Evolutionary conservation across 2,329 filamentous ascomycete species (phyloP).

Genomic region (Curvularia sp.): DNA sequence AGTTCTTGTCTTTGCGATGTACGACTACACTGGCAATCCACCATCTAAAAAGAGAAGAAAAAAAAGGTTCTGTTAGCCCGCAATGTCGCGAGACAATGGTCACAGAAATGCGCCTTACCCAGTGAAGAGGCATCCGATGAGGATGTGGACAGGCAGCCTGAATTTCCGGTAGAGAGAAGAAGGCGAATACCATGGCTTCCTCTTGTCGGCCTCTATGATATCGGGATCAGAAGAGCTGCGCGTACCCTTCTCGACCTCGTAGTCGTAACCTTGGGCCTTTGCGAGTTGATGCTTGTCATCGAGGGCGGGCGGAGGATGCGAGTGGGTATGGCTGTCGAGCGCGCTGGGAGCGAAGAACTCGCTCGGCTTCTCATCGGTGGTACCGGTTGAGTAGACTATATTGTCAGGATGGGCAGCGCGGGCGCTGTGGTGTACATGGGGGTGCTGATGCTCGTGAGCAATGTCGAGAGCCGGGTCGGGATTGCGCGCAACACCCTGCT

Average conservation of each 20-base stretch:
- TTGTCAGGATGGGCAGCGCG: conserved; percentile 42
- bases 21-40: conserved; percentile 78
- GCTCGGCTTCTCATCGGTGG: conserved; percentile 43
- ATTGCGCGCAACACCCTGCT: conserved; percentile 45
- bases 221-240: conserved; percentile 38
- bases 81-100: conserved; percentile 4
- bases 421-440: conserved; percentile 50
- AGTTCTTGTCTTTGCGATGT: conserved; percentile 76
- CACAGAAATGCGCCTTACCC: conserved; percentile 52
- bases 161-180: conserved; percentile 48
- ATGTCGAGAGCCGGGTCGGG: conserved; percentile 50
- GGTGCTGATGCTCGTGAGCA: conserved; percentile 49
- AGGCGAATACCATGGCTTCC: conserved; percentile 30
- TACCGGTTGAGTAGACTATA: conserved; percentile 47
- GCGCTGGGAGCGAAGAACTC: conserved; percentile 48
- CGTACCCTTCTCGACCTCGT: conserved; percentile 53
- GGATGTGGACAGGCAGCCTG: conserved; percentile 52
- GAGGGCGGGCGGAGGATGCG: conserved; percentile 17
- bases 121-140: conserved; percentile 60
- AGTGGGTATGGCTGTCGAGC: conserved; percentile 52
- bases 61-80: conserved; percentile 27
- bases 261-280: conserved; percentile 45
- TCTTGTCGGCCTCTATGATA: conserved; percentile 19
- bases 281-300: conserved; percentile 43
- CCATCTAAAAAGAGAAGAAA: conserved; percentile 59